Conservation (phyloP, 2,329 filamentous ascomycete species). For the Rachicladosporium sp. region DNA sequence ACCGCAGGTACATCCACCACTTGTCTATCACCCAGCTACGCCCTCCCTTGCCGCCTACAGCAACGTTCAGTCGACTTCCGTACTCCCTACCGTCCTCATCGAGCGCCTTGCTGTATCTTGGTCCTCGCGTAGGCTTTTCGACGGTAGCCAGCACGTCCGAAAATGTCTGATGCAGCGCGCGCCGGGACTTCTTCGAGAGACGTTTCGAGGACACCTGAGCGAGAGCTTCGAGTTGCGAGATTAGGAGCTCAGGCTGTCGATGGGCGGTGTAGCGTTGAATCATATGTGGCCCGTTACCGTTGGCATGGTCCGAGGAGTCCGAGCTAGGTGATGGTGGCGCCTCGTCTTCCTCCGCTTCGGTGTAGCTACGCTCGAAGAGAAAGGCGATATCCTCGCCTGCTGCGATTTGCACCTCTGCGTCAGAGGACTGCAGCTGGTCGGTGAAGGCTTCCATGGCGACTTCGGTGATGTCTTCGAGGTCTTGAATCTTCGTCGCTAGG, state of each 20-base stretch:
- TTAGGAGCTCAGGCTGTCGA: conserved; percentile 49
- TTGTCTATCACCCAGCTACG: conserved; percentile 48
- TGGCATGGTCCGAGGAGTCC: conserved; percentile 29
- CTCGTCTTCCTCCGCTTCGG: conserved; percentile 41
- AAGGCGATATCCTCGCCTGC: conserved; percentile 72
- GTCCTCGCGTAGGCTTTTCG: conserved; percentile 53
- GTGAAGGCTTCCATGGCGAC: conserved; percentile 67
- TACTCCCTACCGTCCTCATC: conserved; percentile 48
- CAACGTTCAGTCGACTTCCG: conserved; percentile 50
- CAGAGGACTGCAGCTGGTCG: conserved; percentile 69
- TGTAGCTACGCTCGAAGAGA: conserved; percentile 63
- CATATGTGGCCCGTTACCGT: conserved; percentile 28
- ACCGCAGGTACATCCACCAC: conserved; percentile 60
- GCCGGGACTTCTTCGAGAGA: conserved; percentile 55
- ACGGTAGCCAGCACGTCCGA: conserved; percentile 54
- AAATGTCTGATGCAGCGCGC: conserved; percentile 54
- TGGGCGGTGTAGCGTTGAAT: conserved; percentile 58
- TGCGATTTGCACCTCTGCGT: conserved; percentile 60
- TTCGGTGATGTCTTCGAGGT: conserved; percentile 59
- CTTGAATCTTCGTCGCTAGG: conserved; percentile 63
- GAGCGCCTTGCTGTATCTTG: conserved; percentile 52
- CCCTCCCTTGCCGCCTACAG: conserved; percentile 40
- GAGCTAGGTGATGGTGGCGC: too few relatives aligned
- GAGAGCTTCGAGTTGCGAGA: conserved; percentile 45
- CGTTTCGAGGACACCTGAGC: conserved; percentile 48